Evolutionary conservation across 2,329 filamentous ascomycete genomes (phyloP).

Genomic region (Cordyceps fumosorosea): DNA sequence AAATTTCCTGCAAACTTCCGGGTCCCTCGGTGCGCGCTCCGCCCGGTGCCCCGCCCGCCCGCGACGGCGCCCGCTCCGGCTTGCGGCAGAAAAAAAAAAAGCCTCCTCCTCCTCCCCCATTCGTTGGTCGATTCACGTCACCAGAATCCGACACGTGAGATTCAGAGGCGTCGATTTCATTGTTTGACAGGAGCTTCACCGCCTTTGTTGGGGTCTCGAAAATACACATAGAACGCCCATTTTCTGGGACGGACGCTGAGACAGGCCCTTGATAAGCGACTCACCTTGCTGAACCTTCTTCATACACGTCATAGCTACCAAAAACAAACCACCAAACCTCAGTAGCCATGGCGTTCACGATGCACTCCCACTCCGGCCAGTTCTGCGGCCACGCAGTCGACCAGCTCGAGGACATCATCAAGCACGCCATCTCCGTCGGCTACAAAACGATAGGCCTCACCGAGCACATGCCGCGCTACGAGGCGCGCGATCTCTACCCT

Average conservation of each 20-base stretch:
- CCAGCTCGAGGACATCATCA: constrained; percentile 75
- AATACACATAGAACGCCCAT: background rate
- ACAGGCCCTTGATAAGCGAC: background rate
- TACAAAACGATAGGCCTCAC: constrained; percentile 83
- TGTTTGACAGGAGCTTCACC: background rate
- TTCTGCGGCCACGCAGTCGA: constrained; percentile 92
- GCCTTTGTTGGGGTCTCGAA: background rate
- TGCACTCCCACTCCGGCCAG: constrained; percentile 96
- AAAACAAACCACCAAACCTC: background rate
- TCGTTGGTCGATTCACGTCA: constrained; percentile 11
- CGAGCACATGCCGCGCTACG: constrained; percentile 86
- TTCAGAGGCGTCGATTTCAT: background rate
- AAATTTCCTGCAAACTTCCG: background rate
- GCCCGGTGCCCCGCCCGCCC: background rate
- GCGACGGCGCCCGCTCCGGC: constrained; percentile 3
- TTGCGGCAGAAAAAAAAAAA: background rate
- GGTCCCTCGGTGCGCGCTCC: constrained; percentile 3
- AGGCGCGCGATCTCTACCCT: constrained; percentile 74
- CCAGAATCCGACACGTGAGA: constrained; percentile 7
- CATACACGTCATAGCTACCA: background rate
- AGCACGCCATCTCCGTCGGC: constrained; percentile 67
- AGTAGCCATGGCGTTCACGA: constrained; percentile 78
- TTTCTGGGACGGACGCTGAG: background rate
- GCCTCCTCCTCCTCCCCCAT: background rate
- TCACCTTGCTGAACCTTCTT: background rate